Evolutionary conservation across 495 filamentous ascomycete species (phyloP), one percentile per base, ranked within the genome.

Genomic region (Tuber melanosporum): DNA sequence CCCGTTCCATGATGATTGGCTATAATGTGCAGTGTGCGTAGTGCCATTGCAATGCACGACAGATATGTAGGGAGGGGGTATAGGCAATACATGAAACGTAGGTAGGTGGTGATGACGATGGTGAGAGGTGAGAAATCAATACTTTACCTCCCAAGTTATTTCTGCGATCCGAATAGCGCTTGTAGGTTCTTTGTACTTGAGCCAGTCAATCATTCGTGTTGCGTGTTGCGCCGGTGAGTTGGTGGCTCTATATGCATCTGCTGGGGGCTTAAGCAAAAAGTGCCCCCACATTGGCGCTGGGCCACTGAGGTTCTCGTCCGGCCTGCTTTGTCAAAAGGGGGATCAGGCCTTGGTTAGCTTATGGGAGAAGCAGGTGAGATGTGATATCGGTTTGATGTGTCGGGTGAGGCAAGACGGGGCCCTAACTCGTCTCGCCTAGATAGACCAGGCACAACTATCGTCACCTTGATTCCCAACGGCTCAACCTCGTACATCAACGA

Each of bases 401-500:
- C 41, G 70, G 62, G 80, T 75, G 88, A 87, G 15, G 86, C 85
- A 66, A 3, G 14, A 26, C 14, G 57, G 57, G 57, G 14, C 57
- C 57, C 17, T 36, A 66, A 66, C 83, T 89, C 89, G 83, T 98
- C 94, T 1, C 93, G 87, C 1, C 95, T 87, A 75, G 96, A 92
- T 81, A 97, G 89, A 0, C 95, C 95, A 20, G 94, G 95, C 78
- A 97, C 93, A 3, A 98, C 94, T 8, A 98, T 88, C 2, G 95
- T 97, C 1, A 92, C 93, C 83, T 95, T 95, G 81, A 98, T 91
- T 79, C 94, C 93, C 84, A 97, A 96, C 10, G 90, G 88, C 82
- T 97, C 94, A 73, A 96, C 89, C 83, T 99, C 95, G 82, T 98
- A 98, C 10, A 97, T 87, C 91, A 99, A 94, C 45, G 91, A 93